phyloP scores from a whole-genome alignment of 768 basidiomycete species.

The Leccinellum albellum region DNA sequence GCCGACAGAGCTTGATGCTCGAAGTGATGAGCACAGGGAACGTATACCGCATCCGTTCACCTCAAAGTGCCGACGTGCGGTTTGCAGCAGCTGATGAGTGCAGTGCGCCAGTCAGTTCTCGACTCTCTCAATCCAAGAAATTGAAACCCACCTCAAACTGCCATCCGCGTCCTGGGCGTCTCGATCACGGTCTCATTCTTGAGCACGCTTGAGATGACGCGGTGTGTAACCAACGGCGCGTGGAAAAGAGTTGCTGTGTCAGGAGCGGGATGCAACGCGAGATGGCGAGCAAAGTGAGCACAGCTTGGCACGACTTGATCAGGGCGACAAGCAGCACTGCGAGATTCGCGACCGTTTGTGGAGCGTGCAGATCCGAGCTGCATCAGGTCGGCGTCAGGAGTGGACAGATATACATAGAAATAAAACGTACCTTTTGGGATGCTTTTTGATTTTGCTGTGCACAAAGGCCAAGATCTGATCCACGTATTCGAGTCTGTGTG shows the following conservation, averaged over 20 bases:
- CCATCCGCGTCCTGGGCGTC: constrained; percentile 91
- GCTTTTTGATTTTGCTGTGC: constrained; percentile 70
- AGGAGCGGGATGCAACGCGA: constrained; percentile 86
- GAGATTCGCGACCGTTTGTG: constrained; percentile 62
- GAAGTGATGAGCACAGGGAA: constrained; percentile 44
- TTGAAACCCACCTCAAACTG: constrained; percentile 77
- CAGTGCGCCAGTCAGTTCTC: too few relatives aligned
- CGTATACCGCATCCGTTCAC: constrained; percentile 93
- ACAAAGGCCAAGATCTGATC: constrained; percentile 84
- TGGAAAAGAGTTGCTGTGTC: constrained; percentile 83
- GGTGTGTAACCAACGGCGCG: constrained; percentile 91
- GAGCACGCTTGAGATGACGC: constrained; percentile 88
- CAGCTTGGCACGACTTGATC: constrained; percentile 94
- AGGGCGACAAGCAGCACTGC: constrained; percentile 64
- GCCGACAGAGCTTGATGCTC: constrained; percentile 85
- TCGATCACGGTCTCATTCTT: constrained; percentile 97
- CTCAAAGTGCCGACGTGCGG: constrained; percentile 89
- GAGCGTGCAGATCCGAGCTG: constrained; percentile 87
- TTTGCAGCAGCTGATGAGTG: constrained; percentile 71
- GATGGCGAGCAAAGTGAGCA: constrained; percentile 96
- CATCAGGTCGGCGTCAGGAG: neutral
- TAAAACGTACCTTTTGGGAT: constrained; percentile 62
- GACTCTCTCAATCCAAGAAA: neutral
- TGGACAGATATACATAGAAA: constrained; percentile 34
- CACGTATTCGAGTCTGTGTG: too few relatives aligned